Conservation (phyloP, 305 asterid species). For the Plantago coronopus region DNA sequence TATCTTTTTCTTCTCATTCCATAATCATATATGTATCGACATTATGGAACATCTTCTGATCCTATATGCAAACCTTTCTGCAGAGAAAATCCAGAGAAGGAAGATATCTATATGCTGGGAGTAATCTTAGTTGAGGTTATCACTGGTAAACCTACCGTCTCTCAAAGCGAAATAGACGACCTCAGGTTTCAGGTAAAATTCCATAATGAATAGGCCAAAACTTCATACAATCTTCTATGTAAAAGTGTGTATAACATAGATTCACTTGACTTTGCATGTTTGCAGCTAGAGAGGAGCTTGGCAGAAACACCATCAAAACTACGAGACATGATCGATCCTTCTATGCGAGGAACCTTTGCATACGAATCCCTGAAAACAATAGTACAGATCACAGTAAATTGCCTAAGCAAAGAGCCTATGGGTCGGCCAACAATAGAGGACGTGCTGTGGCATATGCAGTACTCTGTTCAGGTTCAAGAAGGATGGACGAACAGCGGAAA, state of each 20-base stretch:
- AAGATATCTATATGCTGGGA: conserved; percentile 76
- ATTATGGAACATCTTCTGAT: conserved; percentile 2
- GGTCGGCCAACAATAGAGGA: conserved; percentile 85
- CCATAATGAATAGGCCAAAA: no score
- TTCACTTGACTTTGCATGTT: not conserved
- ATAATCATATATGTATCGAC: not conserved
- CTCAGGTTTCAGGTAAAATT: conserved; percentile 62
- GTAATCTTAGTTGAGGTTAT: conserved; percentile 61
- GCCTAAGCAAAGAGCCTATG: conserved; percentile 58
- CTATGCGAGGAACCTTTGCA: conserved; percentile 82
- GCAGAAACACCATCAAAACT: conserved; percentile 80
- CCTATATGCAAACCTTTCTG: no score
- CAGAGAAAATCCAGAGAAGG: conserved; percentile 61
- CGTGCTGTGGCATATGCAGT: conserved; percentile 97
- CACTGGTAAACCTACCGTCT: conserved; percentile 57
- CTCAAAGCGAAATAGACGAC: conserved; percentile 59
- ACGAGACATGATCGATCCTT: conserved; percentile 66
- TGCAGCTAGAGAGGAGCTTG: conserved; percentile 72
- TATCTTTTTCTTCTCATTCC: not conserved
- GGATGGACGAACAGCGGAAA: conserved; percentile 86
- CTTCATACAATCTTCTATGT: not conserved
- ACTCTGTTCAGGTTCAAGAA: conserved; percentile 94
- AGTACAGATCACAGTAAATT: conserved; percentile 71
- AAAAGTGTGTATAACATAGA: not conserved
- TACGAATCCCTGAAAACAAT: conserved; percentile 82